Evolutionary conservation across 176 grass and related monocot genomes (phyloP).

Genomic region (Tuctoria greenei): DNA sequence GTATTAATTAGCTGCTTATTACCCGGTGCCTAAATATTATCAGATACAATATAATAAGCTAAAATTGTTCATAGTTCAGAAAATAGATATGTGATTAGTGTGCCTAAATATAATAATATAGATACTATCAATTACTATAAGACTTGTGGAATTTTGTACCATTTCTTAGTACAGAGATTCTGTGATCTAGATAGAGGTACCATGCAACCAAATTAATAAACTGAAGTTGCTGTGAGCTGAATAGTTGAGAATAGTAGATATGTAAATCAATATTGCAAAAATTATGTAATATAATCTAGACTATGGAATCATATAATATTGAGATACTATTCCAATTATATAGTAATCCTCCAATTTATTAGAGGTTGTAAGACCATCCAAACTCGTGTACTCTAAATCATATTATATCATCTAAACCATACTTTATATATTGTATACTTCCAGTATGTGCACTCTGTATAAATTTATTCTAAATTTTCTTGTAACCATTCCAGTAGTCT

Average conservation of each 20-base stretch:
- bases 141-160: neutral
- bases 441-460: too few species aligned
- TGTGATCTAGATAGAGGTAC: neutral
- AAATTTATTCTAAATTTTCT: too few species aligned
- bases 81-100: neutral
- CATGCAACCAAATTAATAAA: conserved; percentile 7
- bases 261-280: neutral
- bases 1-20: too few species aligned
- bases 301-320: neutral
- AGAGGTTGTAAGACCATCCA: neutral
- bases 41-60: too few species aligned
- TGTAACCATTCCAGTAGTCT: too few species aligned
- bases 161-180: neutral
- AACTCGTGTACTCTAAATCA: too few species aligned
- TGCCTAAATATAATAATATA: neutral
- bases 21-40: too few species aligned
- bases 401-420: too few species aligned
- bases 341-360: neutral
- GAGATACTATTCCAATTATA: conserved; percentile 21
- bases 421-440: too few species aligned
- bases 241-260: neutral
- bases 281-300: neutral
- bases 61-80: neutral
- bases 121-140: conserved; percentile 3
- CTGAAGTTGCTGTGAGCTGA: neutral